Evolutionary conservation across 441 rosid species (phyloP).

Genomic region (Raphanus hybrid): DNA sequence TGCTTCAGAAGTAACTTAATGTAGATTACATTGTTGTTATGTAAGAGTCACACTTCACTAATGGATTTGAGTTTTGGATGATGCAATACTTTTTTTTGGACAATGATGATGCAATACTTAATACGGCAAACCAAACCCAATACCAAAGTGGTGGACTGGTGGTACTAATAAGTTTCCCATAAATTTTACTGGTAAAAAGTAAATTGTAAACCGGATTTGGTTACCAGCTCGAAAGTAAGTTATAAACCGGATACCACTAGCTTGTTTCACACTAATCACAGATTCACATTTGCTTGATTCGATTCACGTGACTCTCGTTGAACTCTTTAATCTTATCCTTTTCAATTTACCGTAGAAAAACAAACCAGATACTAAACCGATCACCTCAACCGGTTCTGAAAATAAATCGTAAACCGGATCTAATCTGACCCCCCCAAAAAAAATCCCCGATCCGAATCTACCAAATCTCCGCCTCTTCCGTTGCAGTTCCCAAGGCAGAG

Average conservation of each 20-base stretch:
- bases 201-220: neutral
- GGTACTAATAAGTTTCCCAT: neutral
- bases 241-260: neutral
- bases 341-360: neutral
- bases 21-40: too few relatives aligned
- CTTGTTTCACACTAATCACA: neutral
- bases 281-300: neutral
- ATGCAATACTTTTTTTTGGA: too few relatives aligned
- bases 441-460: conserved; percentile 23
- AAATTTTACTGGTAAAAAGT: neutral
- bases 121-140: neutral
- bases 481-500: too few relatives aligned
- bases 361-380: neutral
- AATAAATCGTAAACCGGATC: conserved; percentile 20
- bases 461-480: conserved; percentile 31
- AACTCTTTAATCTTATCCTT: too few relatives aligned
- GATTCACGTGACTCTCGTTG: neutral
- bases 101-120: too few relatives aligned
- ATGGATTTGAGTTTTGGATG: too few relatives aligned
- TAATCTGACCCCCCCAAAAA: neutral
- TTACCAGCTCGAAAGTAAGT: neutral
- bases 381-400: neutral
- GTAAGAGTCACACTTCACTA: too few relatives aligned
- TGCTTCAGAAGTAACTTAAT: too few relatives aligned
- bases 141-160: neutral